Base-by-base conservation (phyloP, 1,284 basidiomycete species). In the Porodaedalea pini region DNA sequence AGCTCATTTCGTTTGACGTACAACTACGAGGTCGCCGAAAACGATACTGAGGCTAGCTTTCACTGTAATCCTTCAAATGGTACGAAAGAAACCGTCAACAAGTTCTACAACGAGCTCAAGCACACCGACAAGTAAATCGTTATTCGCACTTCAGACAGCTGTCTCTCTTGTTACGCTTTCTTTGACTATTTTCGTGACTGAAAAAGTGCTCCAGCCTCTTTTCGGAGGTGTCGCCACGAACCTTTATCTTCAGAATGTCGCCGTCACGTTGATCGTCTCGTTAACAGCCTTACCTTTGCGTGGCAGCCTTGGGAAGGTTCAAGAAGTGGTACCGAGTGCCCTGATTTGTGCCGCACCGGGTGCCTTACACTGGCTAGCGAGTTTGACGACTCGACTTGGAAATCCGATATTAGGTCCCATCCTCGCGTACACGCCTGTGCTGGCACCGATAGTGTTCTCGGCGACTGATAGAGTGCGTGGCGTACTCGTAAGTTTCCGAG, bases 171-270 rank as follows among this genome's bases (percentile, higher is more conserved):
- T 48, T 32, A 19, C 56, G 13, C 51, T 57, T n/a, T 51, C 56
- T 44, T 45, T 53, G 21, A 23, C 36, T 11, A 34, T 58, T 17
- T 53, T 45, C 41, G 47, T 45, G 17, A 34, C 40, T 23, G 21
- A 54, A 34, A 47, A 41, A 17, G 51, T 41, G 3, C 40, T 60
- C 6, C 36, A 40, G 6, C 58, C 58, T 6, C 34, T 56, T 6
- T 60, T 51, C 32, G 58, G 58, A 29, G 43, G 40, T 17, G 54
- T 60, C 5, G 58, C 58, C n/a, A 53, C 58, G 43, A 60, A 51
- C 25, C 39, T 56, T 21, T 52, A 56, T 37, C 54, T 60, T 29
- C 13, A 56, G 31, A 52, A 51, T 34, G 32, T 47, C 34, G 15
- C 37, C 6, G 31, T 25, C 40, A 27, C 45, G 17, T 17, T 60